Conservation (phyloP, 305 asterid genomes). For the Plantago lanceolata region DNA sequence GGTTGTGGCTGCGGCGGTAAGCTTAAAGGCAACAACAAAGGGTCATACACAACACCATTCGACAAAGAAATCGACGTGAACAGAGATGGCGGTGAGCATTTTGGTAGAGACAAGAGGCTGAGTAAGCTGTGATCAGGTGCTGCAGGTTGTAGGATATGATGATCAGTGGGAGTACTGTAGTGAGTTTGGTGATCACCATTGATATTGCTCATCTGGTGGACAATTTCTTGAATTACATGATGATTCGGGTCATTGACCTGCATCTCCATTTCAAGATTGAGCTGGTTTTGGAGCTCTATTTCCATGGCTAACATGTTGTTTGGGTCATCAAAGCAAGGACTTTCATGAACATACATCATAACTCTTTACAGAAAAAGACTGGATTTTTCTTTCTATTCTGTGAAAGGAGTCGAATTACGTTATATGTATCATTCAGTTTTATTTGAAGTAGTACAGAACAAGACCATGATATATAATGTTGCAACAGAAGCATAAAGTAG, state of each 20-base stretch:
- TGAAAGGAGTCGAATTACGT: too few relatives aligned
- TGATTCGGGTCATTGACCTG: neutral
- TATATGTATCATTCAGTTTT: too few relatives aligned
- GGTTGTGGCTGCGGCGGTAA: conserved; percentile 58
- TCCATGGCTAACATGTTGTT: conserved; percentile 43
- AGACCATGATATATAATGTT: too few relatives aligned
- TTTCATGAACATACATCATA: conserved; percentile 3
- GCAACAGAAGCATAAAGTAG: too few relatives aligned
- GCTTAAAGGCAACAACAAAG: conserved; percentile 50
- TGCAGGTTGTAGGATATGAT: neutral
- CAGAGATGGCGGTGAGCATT: conserved; percentile 38
- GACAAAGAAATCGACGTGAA: conserved; percentile 35
- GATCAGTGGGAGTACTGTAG: neutral
- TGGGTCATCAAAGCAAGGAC: too few relatives aligned
- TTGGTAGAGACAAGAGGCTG: conserved; percentile 54
- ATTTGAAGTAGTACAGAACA: too few relatives aligned
- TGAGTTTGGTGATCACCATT: conserved; percentile 18
- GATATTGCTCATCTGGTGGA: conserved; percentile 20
- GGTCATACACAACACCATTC: conserved; percentile 44
- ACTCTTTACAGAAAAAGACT: too few relatives aligned
- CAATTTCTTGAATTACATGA: conserved; percentile 26
- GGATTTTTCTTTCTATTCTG: too few relatives aligned
- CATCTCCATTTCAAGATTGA: conserved; percentile 40
- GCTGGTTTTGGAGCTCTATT: conserved; percentile 56
- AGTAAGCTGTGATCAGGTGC: conserved; percentile 46